phyloP scores from a whole-genome alignment of 1,284 basidiomycete species.

The Austroboletus rostrupii region DNA sequence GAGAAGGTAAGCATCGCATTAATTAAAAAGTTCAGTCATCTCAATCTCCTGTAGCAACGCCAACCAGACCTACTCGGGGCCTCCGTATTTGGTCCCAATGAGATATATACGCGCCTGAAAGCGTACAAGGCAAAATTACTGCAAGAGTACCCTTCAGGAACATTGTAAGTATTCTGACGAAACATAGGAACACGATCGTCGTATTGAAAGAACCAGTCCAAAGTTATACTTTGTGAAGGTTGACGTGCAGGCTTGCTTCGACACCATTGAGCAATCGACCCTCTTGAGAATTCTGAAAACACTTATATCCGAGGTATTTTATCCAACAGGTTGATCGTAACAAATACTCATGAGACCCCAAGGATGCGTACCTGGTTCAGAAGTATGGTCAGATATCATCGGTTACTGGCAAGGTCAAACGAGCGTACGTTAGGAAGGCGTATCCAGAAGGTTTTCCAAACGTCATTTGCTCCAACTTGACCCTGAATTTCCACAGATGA shows the following conservation, averaged over 20 bases:
- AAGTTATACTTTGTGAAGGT: conserved; percentile 93
- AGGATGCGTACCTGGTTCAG: conserved; percentile 67
- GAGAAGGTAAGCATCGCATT: conserved; percentile 60
- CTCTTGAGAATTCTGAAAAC: conserved; percentile 74
- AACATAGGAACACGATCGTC: not conserved
- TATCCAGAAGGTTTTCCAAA: conserved; percentile 54
- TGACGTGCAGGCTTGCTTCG: conserved; percentile 94
- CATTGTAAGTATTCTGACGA: conserved; percentile 45
- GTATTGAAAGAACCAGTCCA: conserved; percentile 48
- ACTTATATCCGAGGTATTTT: conserved; percentile 69
- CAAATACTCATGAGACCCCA: not conserved
- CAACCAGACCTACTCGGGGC: conserved; percentile 67
- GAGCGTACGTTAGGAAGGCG: conserved; percentile 59
- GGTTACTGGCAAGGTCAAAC: conserved; percentile 48
- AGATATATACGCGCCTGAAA: conserved; percentile 75
- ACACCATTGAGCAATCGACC: conserved; percentile 90
- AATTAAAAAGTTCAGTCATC: not conserved
- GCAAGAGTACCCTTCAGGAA: conserved; percentile 36
- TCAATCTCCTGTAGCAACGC: conserved; percentile 45
- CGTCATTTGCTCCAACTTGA: not conserved
- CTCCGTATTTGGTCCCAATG: conserved; percentile 80
- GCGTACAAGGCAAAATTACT: conserved; percentile 60
- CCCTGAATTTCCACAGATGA: conserved; percentile 45
- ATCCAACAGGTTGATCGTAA: not conserved
- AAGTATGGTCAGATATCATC: conserved; percentile 59